Evolutionary conservation across 257 asterid species (phyloP), one percentile per base, ranked within the genome.

Genomic region (Nicotiana paniculata): DNA sequence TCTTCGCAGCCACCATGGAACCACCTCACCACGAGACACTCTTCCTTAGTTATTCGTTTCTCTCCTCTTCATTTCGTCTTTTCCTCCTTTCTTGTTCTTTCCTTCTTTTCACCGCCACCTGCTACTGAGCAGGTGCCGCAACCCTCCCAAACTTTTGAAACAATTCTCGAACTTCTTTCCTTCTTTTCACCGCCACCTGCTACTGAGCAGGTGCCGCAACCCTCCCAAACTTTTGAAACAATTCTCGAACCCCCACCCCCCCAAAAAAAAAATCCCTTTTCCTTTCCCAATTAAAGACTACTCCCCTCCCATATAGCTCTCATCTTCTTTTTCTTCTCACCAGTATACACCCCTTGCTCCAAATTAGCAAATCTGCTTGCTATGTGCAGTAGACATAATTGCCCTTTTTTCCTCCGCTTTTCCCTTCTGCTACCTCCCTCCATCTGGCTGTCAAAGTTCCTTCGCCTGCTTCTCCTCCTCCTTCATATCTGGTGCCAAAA

Each of bases 151-250:
- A 15, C 21, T n/a, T 58, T 58, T 58, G 64, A n/a, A 18, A 6
- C 11, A 58, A 17, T 28, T 28, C 30, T 28, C 10, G 99, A 95
- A 12, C 97, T 59, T 59, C 30, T 55, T 55, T 55, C 21, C 46
- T 32, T 32, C 62, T 59, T 59, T 59, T 59, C 65, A 59, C 12
- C 12, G 3, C 12, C 65, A 18, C 30, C 30, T 59, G n/a, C 2
- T 18, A 59, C 30, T 21, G 4, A 59, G 15, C 12, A n/a, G 65
- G 65, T n/a, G 4, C 30, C 5, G 17, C 57, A 51, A 51, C 16
- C 57, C 64, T 58, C 28, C 9, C 11, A 58, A 58, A 15, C 21
- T n/a, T 58, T 58, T 58, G 64, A n/a, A 18, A 6, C 11, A 35
- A 21, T 6, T 7, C 63, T 57, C 63, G 5, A 28, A 15, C 21